A percentile compares a stretch with the other conserved stretches of the same genome.
These are phyloP conservation scores for Nitzschia sp. DNA, from an alignment of 108 stramenopile species.

Conservation along the genomic window DNA sequence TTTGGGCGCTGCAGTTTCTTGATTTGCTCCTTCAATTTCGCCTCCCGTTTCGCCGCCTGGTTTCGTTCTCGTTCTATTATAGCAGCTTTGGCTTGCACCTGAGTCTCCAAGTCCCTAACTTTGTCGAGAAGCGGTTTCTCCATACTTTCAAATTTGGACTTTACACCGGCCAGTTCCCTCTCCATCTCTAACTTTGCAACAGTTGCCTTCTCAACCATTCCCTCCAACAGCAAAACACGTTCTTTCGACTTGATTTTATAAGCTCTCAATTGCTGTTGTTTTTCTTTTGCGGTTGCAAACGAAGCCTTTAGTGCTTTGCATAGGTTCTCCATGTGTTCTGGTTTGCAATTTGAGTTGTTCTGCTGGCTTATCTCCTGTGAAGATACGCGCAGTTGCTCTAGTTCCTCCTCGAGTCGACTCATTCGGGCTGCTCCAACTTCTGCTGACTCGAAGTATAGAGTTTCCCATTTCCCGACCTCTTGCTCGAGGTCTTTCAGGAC, in stretches of 20 bases:
- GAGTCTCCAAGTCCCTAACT: slow-evolving; percentile 11
- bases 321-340: not conserved
- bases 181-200: not conserved
- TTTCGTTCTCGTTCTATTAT: not conserved
- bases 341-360: not conserved
- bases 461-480: slow-evolving; percentile 10
- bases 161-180: not conserved
- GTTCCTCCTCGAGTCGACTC: slow-evolving; percentile 10
- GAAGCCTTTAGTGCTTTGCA: not conserved
- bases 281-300: not conserved
- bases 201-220: not conserved
- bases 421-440: slow-evolving; percentile 4
- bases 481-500: slow-evolving; percentile 5
- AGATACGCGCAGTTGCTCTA: not conserved
- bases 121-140: not conserved
- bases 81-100: slow-evolving; percentile 2
- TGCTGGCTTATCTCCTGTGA: not conserved
- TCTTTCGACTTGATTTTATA: slow-evolving; percentile 6
- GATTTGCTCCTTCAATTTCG: slow-evolving; percentile 2
- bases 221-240: not conserved
- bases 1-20: not conserved
- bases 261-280: not conserved
- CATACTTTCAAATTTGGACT: not conserved
- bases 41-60: slow-evolving; percentile 3
- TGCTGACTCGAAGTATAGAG: not conserved